Conservation (phyloP, 192 early-diverging fungal genomes). For the Entophlyctis luteolus region DNA sequence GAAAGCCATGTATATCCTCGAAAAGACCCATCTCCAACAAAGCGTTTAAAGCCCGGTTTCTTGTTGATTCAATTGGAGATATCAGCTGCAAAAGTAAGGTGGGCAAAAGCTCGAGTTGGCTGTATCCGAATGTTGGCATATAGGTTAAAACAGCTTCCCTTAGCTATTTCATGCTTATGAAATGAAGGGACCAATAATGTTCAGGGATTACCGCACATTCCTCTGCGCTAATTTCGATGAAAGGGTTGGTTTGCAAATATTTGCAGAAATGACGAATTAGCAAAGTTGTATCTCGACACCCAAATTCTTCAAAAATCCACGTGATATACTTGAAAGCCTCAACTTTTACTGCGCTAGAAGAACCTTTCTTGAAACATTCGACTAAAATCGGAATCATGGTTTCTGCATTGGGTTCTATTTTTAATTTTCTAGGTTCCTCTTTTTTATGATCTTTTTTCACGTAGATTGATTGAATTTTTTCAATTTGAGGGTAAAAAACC, state of each 20-base stretch:
- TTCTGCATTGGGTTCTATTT: slow-evolving; percentile 23
- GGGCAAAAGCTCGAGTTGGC: slow-evolving; percentile 32
- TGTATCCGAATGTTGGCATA: slow-evolving; percentile 22
- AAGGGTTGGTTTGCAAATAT: slow-evolving; percentile 24
- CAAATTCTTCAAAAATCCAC: slow-evolving; percentile 41
- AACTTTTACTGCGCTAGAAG: slow-evolving; percentile 1
- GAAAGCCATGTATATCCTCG: background rate
- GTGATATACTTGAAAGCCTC: slow-evolving; percentile 39
- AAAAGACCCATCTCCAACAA: background rate
- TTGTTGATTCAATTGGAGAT: slow-evolving; percentile 17
- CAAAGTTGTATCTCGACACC: slow-evolving; percentile 30
- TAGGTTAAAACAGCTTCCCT: slow-evolving; percentile 28
- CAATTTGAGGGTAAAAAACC: slow-evolving; percentile 25
- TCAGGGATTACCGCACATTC: background rate
- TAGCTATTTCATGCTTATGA: slow-evolving; percentile 15
- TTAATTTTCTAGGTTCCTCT: slow-evolving; percentile 15
- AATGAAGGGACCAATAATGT: background rate
- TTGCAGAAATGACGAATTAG: slow-evolving; percentile 25
- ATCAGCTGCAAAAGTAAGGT: slow-evolving; percentile 31
- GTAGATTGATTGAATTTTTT: slow-evolving; percentile 9
- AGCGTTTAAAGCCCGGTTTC: background rate
- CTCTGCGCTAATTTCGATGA: background rate
- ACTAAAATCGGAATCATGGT: slow-evolving; percentile 20
- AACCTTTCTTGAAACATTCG: background rate
- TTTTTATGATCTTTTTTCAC: slow-evolving; percentile 16